Evolutionary conservation across 306 rosid species (phyloP).

Genomic region (Prunus mongolica): DNA sequence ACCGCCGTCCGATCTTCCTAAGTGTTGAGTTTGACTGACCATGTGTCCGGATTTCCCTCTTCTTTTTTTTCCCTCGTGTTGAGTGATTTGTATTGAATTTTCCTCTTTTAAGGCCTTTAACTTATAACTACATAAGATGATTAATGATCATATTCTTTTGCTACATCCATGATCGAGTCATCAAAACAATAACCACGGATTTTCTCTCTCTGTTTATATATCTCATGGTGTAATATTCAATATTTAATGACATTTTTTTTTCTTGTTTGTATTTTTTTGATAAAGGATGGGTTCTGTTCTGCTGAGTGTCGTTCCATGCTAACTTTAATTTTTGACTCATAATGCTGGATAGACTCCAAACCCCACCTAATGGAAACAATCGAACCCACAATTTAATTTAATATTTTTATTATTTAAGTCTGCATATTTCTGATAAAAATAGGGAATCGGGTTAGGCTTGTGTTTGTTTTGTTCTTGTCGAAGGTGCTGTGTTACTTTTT

Average conservation of each 20-base stretch:
- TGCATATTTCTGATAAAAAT: too few relatives aligned
- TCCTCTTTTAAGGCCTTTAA: background rate
- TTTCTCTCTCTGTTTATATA: background rate
- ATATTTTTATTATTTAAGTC: too few relatives aligned
- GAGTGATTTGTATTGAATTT: constrained; percentile 5
- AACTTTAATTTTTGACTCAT: too few relatives aligned
- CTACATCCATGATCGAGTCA: background rate
- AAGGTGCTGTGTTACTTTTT: too few relatives aligned
- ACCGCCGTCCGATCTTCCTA: constrained; percentile 84
- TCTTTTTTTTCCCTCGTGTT: background rate
- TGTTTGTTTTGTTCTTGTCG: too few relatives aligned
- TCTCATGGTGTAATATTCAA: background rate
- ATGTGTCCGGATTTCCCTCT: constrained; percentile 11
- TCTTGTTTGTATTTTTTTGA: background rate
- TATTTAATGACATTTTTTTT: background rate
- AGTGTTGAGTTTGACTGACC: constrained; percentile 48
- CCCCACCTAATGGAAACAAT: too few relatives aligned
- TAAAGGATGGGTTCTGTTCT: too few relatives aligned
- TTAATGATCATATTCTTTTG: background rate
- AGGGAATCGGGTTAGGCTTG: too few relatives aligned
- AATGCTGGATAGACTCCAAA: too few relatives aligned
- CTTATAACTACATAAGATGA: background rate
- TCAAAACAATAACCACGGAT: background rate
- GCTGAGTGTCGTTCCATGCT: too few relatives aligned
- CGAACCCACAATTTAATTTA: too few relatives aligned